Evolutionary conservation across 2,329 filamentous ascomycete species (phyloP).

Genomic region (Plectosphaerella plurivora): DNA sequence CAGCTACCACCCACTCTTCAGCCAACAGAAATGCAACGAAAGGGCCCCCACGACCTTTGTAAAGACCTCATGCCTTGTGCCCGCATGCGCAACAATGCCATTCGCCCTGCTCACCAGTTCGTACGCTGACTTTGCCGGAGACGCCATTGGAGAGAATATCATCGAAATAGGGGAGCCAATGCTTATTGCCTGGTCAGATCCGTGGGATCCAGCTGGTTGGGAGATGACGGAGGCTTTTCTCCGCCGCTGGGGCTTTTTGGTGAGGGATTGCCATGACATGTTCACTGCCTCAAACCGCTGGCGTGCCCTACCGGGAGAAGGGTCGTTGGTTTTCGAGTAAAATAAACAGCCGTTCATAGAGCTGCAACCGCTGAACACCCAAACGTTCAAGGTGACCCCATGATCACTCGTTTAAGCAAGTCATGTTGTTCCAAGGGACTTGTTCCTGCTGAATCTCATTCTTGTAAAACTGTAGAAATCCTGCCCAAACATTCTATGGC

Average conservation of each 20-base stretch:
- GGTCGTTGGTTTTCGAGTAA: conserved; percentile 12
- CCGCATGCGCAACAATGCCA: background rate
- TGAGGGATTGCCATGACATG: conserved; percentile 30
- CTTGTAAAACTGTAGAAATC: too few relatives aligned
- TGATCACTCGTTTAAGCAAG: too few relatives aligned
- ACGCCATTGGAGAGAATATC: background rate
- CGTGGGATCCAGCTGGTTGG: conserved; percentile 33
- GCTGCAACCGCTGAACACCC: too few relatives aligned
- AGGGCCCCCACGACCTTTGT: background rate
- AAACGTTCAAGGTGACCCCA: too few relatives aligned
- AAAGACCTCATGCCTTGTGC: background rate
- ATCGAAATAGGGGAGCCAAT: background rate
- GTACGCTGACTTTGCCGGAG: background rate
- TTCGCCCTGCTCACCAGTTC: background rate
- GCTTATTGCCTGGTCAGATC: conserved; percentile 30
- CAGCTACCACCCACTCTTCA: conserved; percentile 12
- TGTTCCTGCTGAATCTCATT: too few relatives aligned
- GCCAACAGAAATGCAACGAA: background rate
- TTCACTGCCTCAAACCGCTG: conserved; percentile 33
- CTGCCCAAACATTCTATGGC: too few relatives aligned
- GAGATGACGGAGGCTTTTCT: conserved; percentile 35
- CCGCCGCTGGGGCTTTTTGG: conserved; percentile 29
- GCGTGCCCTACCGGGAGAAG: conserved; percentile 22
- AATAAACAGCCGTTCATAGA: background rate
- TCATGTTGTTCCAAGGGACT: too few relatives aligned